Base-by-base conservation (phyloP, 345 rosid genomes). In the Brassica nigra region DNA sequence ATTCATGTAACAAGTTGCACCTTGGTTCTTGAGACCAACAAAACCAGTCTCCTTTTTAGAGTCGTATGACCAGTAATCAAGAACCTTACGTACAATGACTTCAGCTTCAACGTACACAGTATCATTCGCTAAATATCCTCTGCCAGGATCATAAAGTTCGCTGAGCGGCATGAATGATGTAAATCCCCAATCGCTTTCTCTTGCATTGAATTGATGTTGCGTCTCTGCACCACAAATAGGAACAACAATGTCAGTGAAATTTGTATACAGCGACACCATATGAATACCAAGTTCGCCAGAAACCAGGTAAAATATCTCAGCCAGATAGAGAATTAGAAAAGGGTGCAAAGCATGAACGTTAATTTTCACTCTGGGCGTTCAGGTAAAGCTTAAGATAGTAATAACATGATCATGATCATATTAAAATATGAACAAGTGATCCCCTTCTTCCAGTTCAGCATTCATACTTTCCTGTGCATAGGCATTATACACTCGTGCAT, bases 1-100 rank as follows among this genome's bases (percentile, higher is more conserved):
- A 78, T 95, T 95, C 99, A 95, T 95, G 84, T 95, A 95, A 84
- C 99, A 95, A 30, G 99, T 92, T n/a, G 99, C 97, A 78, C 99
- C 99, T 87, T 95, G 99, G 83, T 95, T 95, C 86, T 95, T 95
- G 62, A 95, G 93, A 70, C 99, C 99, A 81, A 95, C 99, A 87
- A 79, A 92, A 67, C 99, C 97, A 34, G 99, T 95, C 85, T 92
- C 99, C 80, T 95, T 92, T 78, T 91, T 95, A 20, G 99, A 95
- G 89, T 92, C 97, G 81, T 90, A 88, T 47, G 92, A 59, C 94
- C 92, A 91, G 74, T 94, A 92, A 87, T 94, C 98, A 67, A 88
- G 83, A 80, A 88, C 87, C 79, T 82, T 89, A 39, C 91, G 92
- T 58, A 92, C 97, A 87, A 84, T 83, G 44, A 92, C 94, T 87